phyloP scores from a whole-genome alignment of 352 stramenopile species.

The Phytophthora rubi region DNA sequence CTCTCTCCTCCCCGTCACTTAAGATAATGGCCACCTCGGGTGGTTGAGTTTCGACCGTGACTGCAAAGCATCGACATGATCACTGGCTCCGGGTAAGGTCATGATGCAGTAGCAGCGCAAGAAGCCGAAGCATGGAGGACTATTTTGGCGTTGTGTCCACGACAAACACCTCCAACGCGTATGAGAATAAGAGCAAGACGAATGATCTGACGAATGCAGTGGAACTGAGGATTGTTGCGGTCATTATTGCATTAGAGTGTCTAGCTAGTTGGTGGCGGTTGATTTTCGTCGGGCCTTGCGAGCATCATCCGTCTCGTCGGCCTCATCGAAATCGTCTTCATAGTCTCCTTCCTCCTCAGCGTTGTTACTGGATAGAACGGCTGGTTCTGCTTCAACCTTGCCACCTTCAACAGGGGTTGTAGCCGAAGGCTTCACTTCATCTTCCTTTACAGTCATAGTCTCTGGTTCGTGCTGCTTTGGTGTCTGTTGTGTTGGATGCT shows the following conservation, averaged over 20 bases:
- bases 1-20: conserved; percentile 12
- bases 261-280: conserved; percentile 8
- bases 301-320: conserved; percentile 28
- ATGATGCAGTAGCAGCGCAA: conserved; percentile 1
- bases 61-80: conserved; percentile 6
- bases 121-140: conserved; percentile 3
- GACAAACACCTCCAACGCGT: neutral
- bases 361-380: conserved; percentile 5
- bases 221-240: neutral
- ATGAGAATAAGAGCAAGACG: neutral
- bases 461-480: neutral
- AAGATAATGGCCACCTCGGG: neutral
- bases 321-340: conserved; percentile 55
- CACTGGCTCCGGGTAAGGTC: conserved; percentile 5
- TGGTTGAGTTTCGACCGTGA: neutral
- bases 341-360: conserved; percentile 43
- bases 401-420: neutral
- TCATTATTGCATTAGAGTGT: neutral
- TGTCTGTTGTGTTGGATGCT: neutral
- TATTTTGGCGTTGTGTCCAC: conserved; percentile 14
- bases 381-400: conserved; percentile 4
- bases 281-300: conserved; percentile 27
- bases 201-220: conserved; percentile 4
- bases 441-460: neutral
- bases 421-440: neutral